phyloP scores from a whole-genome alignment of 2,329 filamentous ascomycete species.

The Clarireedia hainanense region DNA sequence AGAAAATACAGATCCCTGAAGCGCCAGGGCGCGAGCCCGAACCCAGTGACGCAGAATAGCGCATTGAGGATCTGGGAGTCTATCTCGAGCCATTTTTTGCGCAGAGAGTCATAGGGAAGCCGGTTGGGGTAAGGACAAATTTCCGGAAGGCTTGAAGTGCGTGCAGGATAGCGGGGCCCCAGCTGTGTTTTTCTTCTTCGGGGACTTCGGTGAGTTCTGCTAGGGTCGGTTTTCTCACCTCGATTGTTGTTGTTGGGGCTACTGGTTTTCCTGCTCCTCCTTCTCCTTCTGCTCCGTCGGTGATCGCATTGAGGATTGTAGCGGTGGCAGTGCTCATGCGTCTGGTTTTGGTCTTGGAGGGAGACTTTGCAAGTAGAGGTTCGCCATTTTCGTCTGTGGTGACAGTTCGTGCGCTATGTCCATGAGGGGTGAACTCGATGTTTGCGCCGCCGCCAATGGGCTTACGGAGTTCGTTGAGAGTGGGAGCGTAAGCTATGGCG shows the following conservation, averaged over 20 bases:
- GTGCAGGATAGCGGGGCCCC: conserved; percentile 47
- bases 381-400: conserved; percentile 14
- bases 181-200: conserved; percentile 22
- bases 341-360: not conserved
- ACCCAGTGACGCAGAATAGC: conserved; percentile 16
- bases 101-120: conserved; percentile 70
- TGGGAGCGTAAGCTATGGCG: conserved; percentile 16
- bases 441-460: conserved; percentile 16
- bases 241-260: not conserved
- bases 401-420: conserved; percentile 13
- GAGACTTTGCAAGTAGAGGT: not conserved
- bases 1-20: conserved; percentile 68
- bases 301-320: not conserved
- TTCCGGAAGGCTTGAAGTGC: conserved; percentile 56
- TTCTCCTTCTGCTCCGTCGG: not conserved
- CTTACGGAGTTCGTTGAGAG: conserved; percentile 13
- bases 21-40: conserved; percentile 65
- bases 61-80: conserved; percentile 19
- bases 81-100: conserved; percentile 73
- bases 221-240: not conserved
- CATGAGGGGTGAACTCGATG: conserved; percentile 17
- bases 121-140: conserved; percentile 64
- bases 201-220: not conserved
- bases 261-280: not conserved
- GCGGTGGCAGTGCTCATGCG: not conserved